Evolutionary conservation across 225 moss, liverwort and hornwort genomes (phyloP).

Genomic region (Asterella californica): DNA sequence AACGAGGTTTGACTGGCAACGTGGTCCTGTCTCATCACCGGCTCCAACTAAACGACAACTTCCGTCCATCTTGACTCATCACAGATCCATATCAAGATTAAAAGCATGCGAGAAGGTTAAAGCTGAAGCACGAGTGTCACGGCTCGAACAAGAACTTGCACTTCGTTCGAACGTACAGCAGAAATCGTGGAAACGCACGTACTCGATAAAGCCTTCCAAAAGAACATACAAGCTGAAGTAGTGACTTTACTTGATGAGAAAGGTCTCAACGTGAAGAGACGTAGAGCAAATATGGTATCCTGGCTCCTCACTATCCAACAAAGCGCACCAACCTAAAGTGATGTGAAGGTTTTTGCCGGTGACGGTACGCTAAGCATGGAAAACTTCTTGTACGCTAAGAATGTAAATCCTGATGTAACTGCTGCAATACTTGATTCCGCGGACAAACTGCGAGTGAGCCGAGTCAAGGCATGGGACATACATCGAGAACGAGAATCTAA

Average conservation of each 20-base stretch:
- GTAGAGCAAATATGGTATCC: neutral
- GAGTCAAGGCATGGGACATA: neutral
- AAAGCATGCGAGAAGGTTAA: too few relatives aligned
- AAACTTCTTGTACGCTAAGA: neutral
- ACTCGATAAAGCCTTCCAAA: neutral
- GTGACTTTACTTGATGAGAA: neutral
- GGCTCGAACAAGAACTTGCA: too few relatives aligned
- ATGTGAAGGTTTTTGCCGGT: neutral
- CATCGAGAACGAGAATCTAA: neutral
- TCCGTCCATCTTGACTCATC: too few relatives aligned
- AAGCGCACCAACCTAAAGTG: neutral
- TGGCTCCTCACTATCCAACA: neutral
- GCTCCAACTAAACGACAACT: too few relatives aligned
- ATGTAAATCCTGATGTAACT: constrained; percentile 1
- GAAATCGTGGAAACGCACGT: too few relatives aligned
- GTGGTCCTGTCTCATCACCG: too few relatives aligned
- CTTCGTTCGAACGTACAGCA: too few relatives aligned
- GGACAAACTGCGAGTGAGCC: neutral
- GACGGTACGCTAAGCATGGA: neutral
- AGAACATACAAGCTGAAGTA: neutral
- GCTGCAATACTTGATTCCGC: neutral
- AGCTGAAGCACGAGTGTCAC: too few relatives aligned
- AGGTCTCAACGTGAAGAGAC: neutral
- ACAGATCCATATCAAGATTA: too few relatives aligned
- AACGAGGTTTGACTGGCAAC: too few relatives aligned